Conservation (phyloP, 2,329 filamentous ascomycete species). For the Aplosporella prunicola region DNA sequence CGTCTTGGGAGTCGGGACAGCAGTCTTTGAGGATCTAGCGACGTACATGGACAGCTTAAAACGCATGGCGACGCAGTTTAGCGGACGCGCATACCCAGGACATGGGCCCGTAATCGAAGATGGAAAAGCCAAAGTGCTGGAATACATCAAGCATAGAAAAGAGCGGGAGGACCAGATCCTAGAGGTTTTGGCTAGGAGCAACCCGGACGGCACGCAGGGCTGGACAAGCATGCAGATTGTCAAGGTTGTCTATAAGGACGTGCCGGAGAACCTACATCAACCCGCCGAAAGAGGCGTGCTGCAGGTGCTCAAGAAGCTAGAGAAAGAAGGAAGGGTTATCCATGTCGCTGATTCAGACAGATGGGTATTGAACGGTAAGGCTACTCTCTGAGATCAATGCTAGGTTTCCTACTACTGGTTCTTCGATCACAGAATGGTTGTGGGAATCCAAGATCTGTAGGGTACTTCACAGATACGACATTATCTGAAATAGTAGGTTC, state of each 20-base stretch:
- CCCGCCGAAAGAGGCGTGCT: conserved; percentile 68
- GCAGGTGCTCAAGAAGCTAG: conserved; percentile 72
- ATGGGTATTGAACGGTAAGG: conserved; percentile 27
- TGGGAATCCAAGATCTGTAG: no score
- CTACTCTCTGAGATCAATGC: conserved; percentile 17
- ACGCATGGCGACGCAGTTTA: conserved; percentile 57
- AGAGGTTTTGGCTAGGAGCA: conserved; percentile 21
- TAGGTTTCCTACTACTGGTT: no score
- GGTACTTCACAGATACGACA: no score
- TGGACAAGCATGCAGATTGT: conserved; percentile 77
- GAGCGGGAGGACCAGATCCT: conserved; percentile 54
- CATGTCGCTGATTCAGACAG: conserved; percentile 23
- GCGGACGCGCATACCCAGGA: conserved; percentile 70
- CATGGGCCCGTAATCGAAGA: conserved; percentile 74
- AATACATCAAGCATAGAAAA: conserved; percentile 54
- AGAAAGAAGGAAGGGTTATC: conserved; percentile 59
- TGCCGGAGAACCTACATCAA: conserved; percentile 63
- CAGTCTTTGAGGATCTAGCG: conserved; percentile 69
- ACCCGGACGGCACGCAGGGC: conserved; percentile 15
- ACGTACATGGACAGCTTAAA: conserved; percentile 60
- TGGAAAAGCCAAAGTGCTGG: conserved; percentile 59
- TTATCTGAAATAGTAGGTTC: no score
- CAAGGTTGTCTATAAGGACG: conserved; percentile 74
- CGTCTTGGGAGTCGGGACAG: conserved; percentile 76
- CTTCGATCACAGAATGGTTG: no score